These are phyloP conservation scores for Pichia sp. DNA, from an alignment of 1,139 yeast genomes.

Conservation along the genomic window DNA sequence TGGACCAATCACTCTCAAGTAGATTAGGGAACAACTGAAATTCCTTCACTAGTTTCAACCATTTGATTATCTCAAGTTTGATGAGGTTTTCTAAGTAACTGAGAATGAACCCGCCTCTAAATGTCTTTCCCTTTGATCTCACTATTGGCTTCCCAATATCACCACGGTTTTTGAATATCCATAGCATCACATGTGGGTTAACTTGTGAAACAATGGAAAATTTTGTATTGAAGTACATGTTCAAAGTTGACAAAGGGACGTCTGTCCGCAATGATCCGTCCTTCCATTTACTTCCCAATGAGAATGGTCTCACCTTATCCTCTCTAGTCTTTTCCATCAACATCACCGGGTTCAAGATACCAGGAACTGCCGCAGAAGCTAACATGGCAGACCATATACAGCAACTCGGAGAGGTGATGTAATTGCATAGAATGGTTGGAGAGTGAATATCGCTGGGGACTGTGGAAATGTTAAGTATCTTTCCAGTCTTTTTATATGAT, in stretches of 20 bases:
- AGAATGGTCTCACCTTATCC: constrained; percentile 50
- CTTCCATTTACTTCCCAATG: constrained; percentile 69
- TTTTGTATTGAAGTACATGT: constrained; percentile 72
- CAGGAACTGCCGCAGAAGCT: constrained; percentile 81
- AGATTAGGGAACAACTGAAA: constrained; percentile 63
- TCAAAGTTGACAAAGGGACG: constrained; percentile 60
- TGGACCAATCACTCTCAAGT: constrained; percentile 76
- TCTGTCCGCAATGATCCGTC: constrained; percentile 72
- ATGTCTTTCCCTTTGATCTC: constrained; percentile 46
- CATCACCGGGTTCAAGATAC: constrained; percentile 75
- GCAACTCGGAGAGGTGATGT: constrained; percentile 72
- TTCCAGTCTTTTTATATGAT: constrained; percentile 60
- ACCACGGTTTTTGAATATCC: constrained; percentile 75
- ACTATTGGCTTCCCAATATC: constrained; percentile 77
- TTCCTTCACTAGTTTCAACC: constrained; percentile 62
- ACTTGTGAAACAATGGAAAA: constrained; percentile 76
- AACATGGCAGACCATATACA: constrained; percentile 75
- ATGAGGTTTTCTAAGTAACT: constrained; percentile 66
- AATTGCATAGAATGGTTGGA: constrained; percentile 72
- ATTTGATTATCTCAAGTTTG: constrained; percentile 65
- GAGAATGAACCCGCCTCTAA: constrained; percentile 73
- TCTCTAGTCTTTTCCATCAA: constrained; percentile 58
- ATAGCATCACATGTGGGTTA: constrained; percentile 72
- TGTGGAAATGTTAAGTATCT: constrained; percentile 63
- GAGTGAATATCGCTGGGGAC: constrained; percentile 82